Evolutionary conservation across 306 rosid genomes (phyloP).

Genomic region (Cicer judaicum): DNA sequence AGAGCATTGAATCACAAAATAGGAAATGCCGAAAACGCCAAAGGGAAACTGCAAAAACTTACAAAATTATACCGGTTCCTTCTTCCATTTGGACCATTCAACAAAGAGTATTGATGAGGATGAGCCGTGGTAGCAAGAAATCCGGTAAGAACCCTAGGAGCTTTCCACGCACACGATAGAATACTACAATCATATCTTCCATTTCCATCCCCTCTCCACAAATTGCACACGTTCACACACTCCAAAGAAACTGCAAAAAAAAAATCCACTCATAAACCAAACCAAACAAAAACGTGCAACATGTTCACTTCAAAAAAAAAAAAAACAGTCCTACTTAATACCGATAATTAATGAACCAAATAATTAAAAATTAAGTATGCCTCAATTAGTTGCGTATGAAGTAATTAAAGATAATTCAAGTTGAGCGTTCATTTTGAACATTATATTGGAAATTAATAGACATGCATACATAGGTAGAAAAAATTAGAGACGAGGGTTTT

Average conservation of each 20-base stretch:
- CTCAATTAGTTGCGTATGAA: conserved; percentile 18
- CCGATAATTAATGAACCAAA: background rate
- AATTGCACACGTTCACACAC: conserved; percentile 86
- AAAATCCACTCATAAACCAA: conserved; percentile 26
- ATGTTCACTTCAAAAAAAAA: background rate
- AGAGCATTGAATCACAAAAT: conserved; percentile 19
- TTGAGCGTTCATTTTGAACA: conserved; percentile 26
- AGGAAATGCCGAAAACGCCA: conserved; percentile 38
- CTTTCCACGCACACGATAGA: conserved; percentile 90
- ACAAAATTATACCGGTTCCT: conserved; percentile 72
- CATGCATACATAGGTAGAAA: background rate
- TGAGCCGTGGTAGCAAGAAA: conserved; percentile 92
- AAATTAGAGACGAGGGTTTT: background rate
- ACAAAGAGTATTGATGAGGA: conserved; percentile 56
- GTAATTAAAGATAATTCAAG: background rate
- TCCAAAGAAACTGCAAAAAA: conserved; percentile 77
- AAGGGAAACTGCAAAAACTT: conserved; percentile 60
- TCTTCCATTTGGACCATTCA: conserved; percentile 56
- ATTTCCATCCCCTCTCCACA: conserved; percentile 73
- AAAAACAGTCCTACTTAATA: background rate
- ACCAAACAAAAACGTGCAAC: conserved; percentile 41
- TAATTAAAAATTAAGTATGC: conserved; percentile 28
- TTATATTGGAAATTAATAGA: background rate
- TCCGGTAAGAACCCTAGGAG: conserved; percentile 92
- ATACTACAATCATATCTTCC: conserved; percentile 83